A percentile compares a stretch with the other conserved stretches of the same genome.
Conservation (phyloP, 139 green algal genomes). For the Chlorella sp. region DNA sequence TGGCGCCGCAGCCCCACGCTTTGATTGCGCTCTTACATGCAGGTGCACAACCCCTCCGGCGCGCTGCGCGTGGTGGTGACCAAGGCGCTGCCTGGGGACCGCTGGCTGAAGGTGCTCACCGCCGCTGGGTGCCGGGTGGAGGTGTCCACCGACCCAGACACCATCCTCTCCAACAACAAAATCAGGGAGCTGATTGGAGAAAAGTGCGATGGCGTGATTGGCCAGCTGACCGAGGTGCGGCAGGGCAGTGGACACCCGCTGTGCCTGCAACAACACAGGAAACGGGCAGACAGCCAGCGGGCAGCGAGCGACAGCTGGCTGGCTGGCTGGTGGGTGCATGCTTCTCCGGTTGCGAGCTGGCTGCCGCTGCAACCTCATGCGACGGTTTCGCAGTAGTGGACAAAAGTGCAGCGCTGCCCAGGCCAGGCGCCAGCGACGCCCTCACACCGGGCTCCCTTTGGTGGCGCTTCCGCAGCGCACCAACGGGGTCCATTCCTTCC, state of each 20-base stretch:
- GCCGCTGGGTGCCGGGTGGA: slow-evolving; percentile 75
- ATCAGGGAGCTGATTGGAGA: slow-evolving; percentile 91
- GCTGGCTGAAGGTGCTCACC: slow-evolving; percentile 91
- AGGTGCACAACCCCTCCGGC: slow-evolving; percentile 91
- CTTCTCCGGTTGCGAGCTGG: too few species aligned
- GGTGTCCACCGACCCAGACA: slow-evolving; percentile 70
- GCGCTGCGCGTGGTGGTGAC: slow-evolving; percentile 94
- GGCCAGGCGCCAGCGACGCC: too few species aligned
- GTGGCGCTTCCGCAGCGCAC: too few species aligned
- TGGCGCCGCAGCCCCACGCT: background rate
- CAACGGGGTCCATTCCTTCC: too few species aligned
- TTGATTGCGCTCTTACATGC: background rate
- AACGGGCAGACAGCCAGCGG: background rate
- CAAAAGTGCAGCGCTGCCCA: too few species aligned
- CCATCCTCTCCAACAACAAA: slow-evolving; percentile 88
- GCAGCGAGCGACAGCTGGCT: too few species aligned
- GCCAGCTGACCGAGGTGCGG: slow-evolving; percentile 93
- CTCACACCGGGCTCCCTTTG: too few species aligned
- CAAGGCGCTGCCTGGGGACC: slow-evolving; percentile 91
- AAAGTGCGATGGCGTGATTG: slow-evolving; percentile 96
- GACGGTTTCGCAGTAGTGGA: too few species aligned
- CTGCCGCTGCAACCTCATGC: too few species aligned
- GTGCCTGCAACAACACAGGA: too few species aligned
- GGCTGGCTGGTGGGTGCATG: too few species aligned
- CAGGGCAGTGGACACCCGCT: background rate